Conservation (phyloP, 108 stramenopile species). For the Pseudonitzschia multiseries region DNA sequence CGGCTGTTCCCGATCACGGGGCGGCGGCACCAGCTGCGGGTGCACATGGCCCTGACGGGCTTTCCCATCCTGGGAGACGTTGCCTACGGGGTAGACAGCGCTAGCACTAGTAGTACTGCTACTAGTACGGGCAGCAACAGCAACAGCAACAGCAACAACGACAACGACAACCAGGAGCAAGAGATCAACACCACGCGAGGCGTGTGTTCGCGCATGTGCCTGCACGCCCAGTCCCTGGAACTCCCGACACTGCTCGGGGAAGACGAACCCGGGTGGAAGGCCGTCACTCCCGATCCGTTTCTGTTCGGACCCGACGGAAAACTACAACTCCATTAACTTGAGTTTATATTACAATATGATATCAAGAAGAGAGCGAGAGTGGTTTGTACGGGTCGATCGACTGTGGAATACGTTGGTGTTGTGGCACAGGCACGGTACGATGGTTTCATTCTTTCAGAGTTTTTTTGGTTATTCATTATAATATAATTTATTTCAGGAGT, state of each 20-base stretch:
- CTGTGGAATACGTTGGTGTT: no score
- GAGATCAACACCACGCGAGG: constrained; percentile 5
- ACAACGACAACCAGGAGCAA: neutral
- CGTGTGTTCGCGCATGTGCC: constrained; percentile 70
- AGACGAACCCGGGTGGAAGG: constrained; percentile 14
- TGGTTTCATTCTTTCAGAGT: no score
- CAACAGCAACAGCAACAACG: neutral
- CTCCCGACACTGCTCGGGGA: constrained; percentile 17
- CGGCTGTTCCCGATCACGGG: constrained; percentile 75
- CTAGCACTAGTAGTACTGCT: no score
- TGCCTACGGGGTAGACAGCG: constrained; percentile 53
- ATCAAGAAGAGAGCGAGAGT: no score
- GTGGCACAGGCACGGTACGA: no score
- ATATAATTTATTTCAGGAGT: no score
- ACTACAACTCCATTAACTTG: neutral
- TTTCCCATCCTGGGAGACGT: constrained; percentile 92
- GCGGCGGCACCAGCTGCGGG: constrained; percentile 91
- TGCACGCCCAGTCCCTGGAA: constrained; percentile 67
- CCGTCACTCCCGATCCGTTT: constrained; percentile 16
- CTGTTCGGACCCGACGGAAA: neutral
- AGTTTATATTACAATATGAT: no score
- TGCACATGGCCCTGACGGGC: constrained; percentile 81
- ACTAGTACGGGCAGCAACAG: neutral
- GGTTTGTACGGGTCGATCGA: no score
- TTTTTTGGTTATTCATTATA: no score